phyloP scores from a whole-genome alignment of 148 eudicot species.

The Suaeda aralocaspica region DNA sequence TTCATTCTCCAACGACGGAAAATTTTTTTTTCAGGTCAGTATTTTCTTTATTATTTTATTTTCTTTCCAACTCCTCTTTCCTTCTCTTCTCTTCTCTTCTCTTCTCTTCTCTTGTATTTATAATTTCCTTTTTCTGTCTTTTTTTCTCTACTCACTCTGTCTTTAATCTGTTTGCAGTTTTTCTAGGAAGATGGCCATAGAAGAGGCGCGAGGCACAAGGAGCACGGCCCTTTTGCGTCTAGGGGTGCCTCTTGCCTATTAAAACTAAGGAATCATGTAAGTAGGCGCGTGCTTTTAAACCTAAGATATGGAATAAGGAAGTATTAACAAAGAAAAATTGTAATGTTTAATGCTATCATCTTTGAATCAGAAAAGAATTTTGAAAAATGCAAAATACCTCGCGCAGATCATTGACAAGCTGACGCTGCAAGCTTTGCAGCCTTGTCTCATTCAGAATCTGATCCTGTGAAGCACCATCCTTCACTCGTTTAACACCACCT shows the following conservation, averaged over 20 bases:
- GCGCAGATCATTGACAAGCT: slow-evolving; percentile 79
- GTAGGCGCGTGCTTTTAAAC: no score
- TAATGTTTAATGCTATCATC: slow-evolving; percentile 4
- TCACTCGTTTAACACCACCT: slow-evolving; percentile 93
- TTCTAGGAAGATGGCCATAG: no score
- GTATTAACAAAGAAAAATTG: slow-evolving; percentile 2
- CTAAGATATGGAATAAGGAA: not conserved
- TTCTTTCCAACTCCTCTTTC: not conserved
- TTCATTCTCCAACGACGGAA: no score
- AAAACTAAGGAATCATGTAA: no score
- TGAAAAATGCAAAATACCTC: slow-evolving; percentile 48
- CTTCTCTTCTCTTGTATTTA: not conserved
- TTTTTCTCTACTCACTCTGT: no score
- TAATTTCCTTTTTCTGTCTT: not conserved
- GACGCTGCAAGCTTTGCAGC: slow-evolving; percentile 84
- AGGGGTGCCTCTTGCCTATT: no score
- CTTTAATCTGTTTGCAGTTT: no score
- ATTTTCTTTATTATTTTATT: no score
- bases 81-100: not conserved
- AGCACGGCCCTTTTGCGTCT: no score
- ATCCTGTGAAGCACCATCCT: slow-evolving; percentile 99
- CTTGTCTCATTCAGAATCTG: slow-evolving; percentile 94
- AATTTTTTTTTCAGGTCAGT: no score
- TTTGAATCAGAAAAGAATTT: not conserved
- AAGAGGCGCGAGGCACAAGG: no score